Conservation (phyloP, 148 eudicot genomes). For the Chenopodium suecicum region DNA sequence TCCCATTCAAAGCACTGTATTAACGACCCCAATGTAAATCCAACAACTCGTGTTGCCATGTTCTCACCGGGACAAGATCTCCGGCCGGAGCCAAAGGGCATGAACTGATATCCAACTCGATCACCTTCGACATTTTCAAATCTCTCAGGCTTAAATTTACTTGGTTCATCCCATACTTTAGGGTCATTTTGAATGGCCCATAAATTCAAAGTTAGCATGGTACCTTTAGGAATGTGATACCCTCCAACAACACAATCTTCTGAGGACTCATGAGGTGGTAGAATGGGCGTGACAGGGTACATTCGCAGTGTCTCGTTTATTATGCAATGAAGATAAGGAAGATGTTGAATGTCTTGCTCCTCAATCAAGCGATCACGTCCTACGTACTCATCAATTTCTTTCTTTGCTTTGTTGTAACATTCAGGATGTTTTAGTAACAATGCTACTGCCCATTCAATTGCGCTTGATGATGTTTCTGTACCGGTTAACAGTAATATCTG, state of each 20-base stretch:
- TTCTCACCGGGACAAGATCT: constrained; percentile 19
- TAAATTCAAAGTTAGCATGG: constrained; percentile 16
- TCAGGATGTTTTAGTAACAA: constrained; percentile 2
- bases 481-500: constrained; percentile 17
- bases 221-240: background rate
- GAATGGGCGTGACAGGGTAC: constrained; percentile 15
- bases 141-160: constrained; percentile 20
- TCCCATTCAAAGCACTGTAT: constrained; percentile 19
- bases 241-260: constrained; percentile 18
- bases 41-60: constrained; percentile 11
- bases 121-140: constrained; percentile 16
- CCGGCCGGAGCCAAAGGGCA: constrained; percentile 25
- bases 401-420: background rate
- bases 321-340: constrained; percentile 22
- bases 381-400: constrained; percentile 7
- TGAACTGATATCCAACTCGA: constrained; percentile 9
- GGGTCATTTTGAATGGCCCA: constrained; percentile 26
- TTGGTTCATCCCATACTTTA: constrained; percentile 18
- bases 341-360: constrained; percentile 12
- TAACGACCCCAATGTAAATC: constrained; percentile 5
- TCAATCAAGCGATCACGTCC: constrained; percentile 13
- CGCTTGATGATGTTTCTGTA: constrained; percentile 19
- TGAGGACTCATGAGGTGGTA: constrained; percentile 18
- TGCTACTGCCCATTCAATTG: constrained; percentile 22
- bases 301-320: constrained; percentile 23